Evolutionary conservation across 768 basidiomycete species (phyloP).

Genomic region (Russula olivacea): DNA sequence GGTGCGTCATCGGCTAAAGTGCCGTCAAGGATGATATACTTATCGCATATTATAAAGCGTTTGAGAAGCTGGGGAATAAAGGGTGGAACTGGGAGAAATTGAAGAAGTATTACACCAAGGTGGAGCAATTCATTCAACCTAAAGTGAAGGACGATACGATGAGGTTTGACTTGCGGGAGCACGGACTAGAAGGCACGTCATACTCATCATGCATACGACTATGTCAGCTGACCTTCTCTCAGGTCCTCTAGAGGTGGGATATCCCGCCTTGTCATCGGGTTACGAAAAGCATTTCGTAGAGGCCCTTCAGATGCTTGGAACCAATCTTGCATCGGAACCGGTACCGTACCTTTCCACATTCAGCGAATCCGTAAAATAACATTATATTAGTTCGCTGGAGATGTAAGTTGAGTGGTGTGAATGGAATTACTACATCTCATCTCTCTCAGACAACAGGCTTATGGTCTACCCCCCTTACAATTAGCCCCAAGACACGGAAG

Average conservation of each 20-base stretch:
- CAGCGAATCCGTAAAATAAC: background rate
- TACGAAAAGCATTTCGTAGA: conserved; percentile 12
- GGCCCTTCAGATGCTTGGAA: background rate
- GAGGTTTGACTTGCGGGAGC: conserved; percentile 12
- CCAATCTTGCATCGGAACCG: conserved; percentile 2
- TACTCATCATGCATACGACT: background rate
- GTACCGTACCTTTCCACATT: background rate
- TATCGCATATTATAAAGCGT: conserved; percentile 5
- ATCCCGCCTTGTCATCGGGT: conserved; percentile 2
- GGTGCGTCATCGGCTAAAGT: conserved; percentile 5
- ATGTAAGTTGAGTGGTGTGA: conserved; percentile 6
- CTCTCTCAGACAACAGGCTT: conserved; percentile 13
- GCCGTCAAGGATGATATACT: background rate
- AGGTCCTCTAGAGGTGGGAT: conserved; percentile 20
- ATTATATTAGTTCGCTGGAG: conserved; percentile 15
- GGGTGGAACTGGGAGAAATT: conserved; percentile 28
- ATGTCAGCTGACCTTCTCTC: background rate
- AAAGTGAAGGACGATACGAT: background rate
- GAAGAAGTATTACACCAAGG: conserved; percentile 23
- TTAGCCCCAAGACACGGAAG: conserved; percentile 7
- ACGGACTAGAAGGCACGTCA: conserved; percentile 11
- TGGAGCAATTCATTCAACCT: conserved; percentile 17
- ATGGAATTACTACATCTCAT: background rate
- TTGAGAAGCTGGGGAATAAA: conserved; percentile 27
- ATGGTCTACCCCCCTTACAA: conserved; percentile 13